phyloP scores from a whole-genome alignment of 2,329 filamentous ascomycete genomes.

The Aureobasidium subglaciale region DNA sequence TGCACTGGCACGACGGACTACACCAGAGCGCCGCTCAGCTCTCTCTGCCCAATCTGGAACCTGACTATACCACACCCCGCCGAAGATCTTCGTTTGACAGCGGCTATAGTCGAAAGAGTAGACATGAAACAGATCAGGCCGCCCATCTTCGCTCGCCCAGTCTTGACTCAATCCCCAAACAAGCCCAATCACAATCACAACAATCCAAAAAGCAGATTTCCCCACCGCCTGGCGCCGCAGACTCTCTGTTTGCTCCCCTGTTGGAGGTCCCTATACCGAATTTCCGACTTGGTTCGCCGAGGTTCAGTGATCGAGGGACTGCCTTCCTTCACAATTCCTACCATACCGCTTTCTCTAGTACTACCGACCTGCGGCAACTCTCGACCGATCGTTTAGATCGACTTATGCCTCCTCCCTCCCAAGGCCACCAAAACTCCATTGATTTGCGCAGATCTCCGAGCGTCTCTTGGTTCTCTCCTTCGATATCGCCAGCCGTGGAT shows the following conservation, averaged over 20 bases:
- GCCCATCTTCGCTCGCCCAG: conserved; percentile 5
- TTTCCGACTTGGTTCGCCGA: conserved; percentile 74
- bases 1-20: conserved; percentile 18
- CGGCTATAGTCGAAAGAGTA: conserved; percentile 8
- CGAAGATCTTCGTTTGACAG: conserved; percentile 13
- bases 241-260: conserved; percentile 28
- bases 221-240: neutral
- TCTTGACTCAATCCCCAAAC: conserved; percentile 6
- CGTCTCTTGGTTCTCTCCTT: conserved; percentile 12
- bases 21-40: conserved; percentile 18
- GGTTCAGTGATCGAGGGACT: conserved; percentile 69
- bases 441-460: conserved; percentile 8
- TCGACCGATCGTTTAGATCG: conserved; percentile 30
- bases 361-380: conserved; percentile 57
- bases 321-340: conserved; percentile 75
- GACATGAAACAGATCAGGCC: neutral
- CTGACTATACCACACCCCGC: neutral
- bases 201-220: neutral
- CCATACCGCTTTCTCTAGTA: conserved; percentile 58
- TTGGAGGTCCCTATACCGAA: conserved; percentile 74
- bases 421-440: conserved; percentile 11
- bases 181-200: neutral
- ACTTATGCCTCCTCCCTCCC: conserved; percentile 37
- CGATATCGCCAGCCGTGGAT: neutral
- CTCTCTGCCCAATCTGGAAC: neutral